Conservation (phyloP, 176 grass and related monocot species). For the Oryza glaberrima region DNA sequence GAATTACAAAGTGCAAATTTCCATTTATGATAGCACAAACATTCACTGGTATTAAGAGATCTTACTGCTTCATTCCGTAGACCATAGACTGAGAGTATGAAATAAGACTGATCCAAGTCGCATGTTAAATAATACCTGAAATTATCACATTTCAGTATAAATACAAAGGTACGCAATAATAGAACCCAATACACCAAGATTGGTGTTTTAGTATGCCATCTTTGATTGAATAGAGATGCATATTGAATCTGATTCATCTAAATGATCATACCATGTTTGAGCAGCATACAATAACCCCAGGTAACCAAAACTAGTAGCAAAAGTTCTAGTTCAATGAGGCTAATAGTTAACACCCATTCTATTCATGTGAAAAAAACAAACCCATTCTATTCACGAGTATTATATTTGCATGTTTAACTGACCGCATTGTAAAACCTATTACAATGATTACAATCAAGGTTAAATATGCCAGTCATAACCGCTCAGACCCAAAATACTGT, state of each 20-base stretch:
- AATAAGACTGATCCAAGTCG: constrained; percentile 62
- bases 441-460: neutral
- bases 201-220: neutral
- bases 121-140: constrained; percentile 76
- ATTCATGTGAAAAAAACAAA: neutral
- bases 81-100: constrained; percentile 72
- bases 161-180: neutral
- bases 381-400: neutral
- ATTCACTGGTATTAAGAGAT: constrained; percentile 15
- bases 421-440: neutral
- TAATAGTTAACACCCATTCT: constrained; percentile 12
- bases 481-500: neutral
- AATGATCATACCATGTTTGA: constrained; percentile 13
- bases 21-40: constrained; percentile 7
- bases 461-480: neutral
- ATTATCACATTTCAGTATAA: neutral
- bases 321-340: neutral
- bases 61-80: constrained; percentile 69
- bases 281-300: constrained; percentile 11
- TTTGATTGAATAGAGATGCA: neutral
- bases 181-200: constrained; percentile 25
- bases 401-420: neutral
- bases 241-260: constrained; percentile 3
- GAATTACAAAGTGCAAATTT: constrained; percentile 9
- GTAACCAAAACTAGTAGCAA: neutral